Base-by-base conservation (phyloP, 2,329 filamentous ascomycete genomes). In the Xylaria multiplex region DNA sequence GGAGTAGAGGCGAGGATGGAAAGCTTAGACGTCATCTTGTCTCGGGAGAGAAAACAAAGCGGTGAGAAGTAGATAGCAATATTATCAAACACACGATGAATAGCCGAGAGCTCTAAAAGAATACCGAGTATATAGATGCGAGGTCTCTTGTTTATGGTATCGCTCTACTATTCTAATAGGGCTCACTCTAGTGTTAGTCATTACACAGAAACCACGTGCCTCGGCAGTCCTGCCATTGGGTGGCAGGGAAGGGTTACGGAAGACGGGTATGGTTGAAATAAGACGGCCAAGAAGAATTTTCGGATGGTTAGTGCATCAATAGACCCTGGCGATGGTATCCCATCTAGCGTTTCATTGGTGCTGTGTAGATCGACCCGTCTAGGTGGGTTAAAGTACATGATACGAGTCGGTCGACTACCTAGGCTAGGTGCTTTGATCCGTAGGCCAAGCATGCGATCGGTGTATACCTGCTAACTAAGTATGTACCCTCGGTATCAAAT, bases 1-100 rank as follows among this genome's bases (percentile, higher is more conserved):
- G 66, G 66, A 9, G 55, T 63, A 27, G 16, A 32, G 9, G 49
- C 19, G 14, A 68, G 49, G 42, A 62, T 43, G 9, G n/a, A 64
- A 22, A 64, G 24, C 24, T 50, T 24, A 14, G 52, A 37, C 16
- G 66, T 63, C 66, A 66, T 68, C 6, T 7, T 9, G 6, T 30
- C 6, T 19, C 19, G 19, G 13, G 4, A 8, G 8, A 27, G 27
- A 27, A 35, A 2, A 40, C 4, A 16, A 37, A 19, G 49, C 16
- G 30, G 6, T 55, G 16, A 27, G 1, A n/a, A 16, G 19, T 53
- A 8, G 8, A 19, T 22, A 19, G 16, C 6, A 43, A n/a, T 55
- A 9, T 16, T 9, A 4, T 16, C n/a, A 40, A 13, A 35, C 11
- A 14, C 19, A 27, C 19, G 16, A 42, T 8, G 16, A 42, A 5